Conservation (phyloP, 345 rosid genomes). For the Lepidium africanum region DNA sequence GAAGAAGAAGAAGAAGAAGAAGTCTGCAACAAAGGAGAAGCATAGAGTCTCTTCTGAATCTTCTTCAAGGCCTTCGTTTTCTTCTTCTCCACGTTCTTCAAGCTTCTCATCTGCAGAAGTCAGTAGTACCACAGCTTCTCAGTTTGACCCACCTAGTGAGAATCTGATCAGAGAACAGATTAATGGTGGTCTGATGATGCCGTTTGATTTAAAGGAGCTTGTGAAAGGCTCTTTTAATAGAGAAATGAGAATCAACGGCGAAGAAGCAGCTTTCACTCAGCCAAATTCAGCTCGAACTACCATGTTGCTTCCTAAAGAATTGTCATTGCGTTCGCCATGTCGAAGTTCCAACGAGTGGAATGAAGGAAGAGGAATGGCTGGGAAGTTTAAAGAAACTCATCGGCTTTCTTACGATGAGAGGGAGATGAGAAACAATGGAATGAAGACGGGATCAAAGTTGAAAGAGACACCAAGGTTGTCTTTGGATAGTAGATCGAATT, state of each 20-base stretch:
- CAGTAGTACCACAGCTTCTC: constrained; percentile 39
- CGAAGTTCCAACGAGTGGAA: constrained; percentile 31
- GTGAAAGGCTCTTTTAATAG: constrained; percentile 60
- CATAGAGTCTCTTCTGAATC: constrained; percentile 64
- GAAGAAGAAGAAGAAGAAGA: constrained; percentile 39
- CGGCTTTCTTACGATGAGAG: constrained; percentile 83
- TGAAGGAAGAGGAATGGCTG: constrained; percentile 24
- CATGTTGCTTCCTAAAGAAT: constrained; percentile 33
- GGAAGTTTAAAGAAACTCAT: constrained; percentile 42
- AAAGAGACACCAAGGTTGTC: constrained; percentile 85
- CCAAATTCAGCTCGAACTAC: constrained; percentile 36
- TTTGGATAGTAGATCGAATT: constrained; percentile 60
- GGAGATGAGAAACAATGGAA: constrained; percentile 40
- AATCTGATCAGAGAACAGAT: constrained; percentile 28
- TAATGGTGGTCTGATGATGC: constrained; percentile 23
- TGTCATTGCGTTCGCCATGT: constrained; percentile 34
- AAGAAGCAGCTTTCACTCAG: constrained; percentile 17
- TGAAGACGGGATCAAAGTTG: constrained; percentile 46
- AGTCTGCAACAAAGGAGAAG: constrained; percentile 38
- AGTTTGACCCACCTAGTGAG: constrained; percentile 34
- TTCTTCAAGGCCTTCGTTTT: constrained; percentile 50
- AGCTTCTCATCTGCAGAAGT: constrained; percentile 60
- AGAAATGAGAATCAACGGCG: constrained; percentile 39
- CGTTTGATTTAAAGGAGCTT: constrained; percentile 42
- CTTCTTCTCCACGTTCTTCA: constrained; percentile 73